Evolutionary conservation across 2,329 filamentous ascomycete species (phyloP).

Genomic region (Sarocladiaceae sp.): DNA sequence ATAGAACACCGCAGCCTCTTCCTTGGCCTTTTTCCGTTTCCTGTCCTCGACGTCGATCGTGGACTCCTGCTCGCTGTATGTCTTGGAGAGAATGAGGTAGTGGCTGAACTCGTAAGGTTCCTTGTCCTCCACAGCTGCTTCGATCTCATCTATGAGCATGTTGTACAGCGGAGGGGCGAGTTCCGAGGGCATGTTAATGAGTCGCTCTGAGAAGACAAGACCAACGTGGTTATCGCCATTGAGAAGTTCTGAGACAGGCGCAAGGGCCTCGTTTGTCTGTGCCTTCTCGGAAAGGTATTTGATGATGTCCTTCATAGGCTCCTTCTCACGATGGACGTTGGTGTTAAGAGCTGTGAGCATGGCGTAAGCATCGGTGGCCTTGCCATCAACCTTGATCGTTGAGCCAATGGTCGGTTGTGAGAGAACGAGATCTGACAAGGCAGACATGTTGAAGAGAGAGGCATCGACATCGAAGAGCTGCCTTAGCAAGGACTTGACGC

Average conservation of each 20-base stretch:
- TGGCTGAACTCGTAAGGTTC: slow-evolving; percentile 93
- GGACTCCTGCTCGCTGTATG: slow-evolving; percentile 85
- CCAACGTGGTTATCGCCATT: slow-evolving; percentile 60
- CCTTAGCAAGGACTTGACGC: slow-evolving; percentile 81
- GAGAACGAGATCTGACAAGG: slow-evolving; percentile 79
- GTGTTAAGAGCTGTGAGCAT: slow-evolving; percentile 87
- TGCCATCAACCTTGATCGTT: slow-evolving; percentile 95
- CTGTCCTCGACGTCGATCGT: slow-evolving; percentile 62
- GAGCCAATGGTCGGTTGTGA: slow-evolving; percentile 85
- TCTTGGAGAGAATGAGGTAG: slow-evolving; percentile 87
- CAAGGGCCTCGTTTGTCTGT: slow-evolving; percentile 48
- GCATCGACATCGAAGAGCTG: slow-evolving; percentile 91
- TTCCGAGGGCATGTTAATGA: slow-evolving; percentile 96
- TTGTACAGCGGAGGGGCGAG: slow-evolving; percentile 90
- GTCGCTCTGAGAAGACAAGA: slow-evolving; percentile 82
- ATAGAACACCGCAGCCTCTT: slow-evolving; percentile 66
- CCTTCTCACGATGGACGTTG: slow-evolving; percentile 70
- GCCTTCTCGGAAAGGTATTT: slow-evolving; percentile 64
- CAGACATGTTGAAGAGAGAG: slow-evolving; percentile 81
- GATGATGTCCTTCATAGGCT: slow-evolving; percentile 65
- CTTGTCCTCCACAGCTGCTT: slow-evolving; percentile 81
- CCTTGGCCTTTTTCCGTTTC: slow-evolving; percentile 58
- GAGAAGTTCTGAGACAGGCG: slow-evolving; percentile 55
- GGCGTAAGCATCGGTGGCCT: slow-evolving; percentile 87
- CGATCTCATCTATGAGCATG: slow-evolving; percentile 89